These are phyloP conservation scores for Saprolegnia diclina DNA, from an alignment of 352 stramenopile species.

Conservation along the genomic window DNA sequence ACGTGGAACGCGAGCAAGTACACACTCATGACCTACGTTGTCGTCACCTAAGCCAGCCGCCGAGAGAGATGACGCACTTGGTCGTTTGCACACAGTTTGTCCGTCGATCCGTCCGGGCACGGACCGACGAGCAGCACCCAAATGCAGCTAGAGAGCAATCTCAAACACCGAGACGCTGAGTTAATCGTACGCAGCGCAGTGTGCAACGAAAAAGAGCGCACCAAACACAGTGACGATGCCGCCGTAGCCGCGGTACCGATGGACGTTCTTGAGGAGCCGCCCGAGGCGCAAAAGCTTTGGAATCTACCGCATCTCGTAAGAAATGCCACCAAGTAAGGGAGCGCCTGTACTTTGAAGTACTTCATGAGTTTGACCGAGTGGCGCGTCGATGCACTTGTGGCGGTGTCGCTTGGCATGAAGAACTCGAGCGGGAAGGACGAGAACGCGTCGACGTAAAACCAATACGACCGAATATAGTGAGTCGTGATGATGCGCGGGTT, in stretches of 20 bases:
- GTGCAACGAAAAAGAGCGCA: constrained; percentile 42
- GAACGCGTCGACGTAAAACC: constrained; percentile 55
- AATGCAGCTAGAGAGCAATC: constrained; percentile 30
- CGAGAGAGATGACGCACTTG: constrained; percentile 34
- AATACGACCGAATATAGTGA: constrained; percentile 46
- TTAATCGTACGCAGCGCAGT: constrained; percentile 34
- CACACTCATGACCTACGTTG: constrained; percentile 31
- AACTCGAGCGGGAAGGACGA: constrained; percentile 58
- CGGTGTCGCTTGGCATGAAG: constrained; percentile 34
- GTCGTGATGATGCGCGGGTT: constrained; percentile 43
- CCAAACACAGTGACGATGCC: constrained; percentile 49
- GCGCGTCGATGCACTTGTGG: constrained; percentile 38
- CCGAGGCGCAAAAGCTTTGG: constrained; percentile 50
- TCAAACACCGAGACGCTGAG: too few relatives aligned
- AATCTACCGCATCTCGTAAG: constrained; percentile 23
- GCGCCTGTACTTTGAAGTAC: constrained; percentile 41
- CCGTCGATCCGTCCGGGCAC: constrained; percentile 27
- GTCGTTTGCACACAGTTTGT: constrained; percentile 1
- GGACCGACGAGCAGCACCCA: constrained; percentile 52
- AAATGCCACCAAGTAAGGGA: background rate
- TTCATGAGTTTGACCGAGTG: constrained; percentile 75
- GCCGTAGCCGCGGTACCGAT: constrained; percentile 57
- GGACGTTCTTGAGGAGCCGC: constrained; percentile 50
- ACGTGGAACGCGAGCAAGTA: constrained; percentile 60
- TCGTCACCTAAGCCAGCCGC: constrained; percentile 27